Base-by-base conservation (phyloP, 78 protist species). In the Kipferlia bialata region DNA sequence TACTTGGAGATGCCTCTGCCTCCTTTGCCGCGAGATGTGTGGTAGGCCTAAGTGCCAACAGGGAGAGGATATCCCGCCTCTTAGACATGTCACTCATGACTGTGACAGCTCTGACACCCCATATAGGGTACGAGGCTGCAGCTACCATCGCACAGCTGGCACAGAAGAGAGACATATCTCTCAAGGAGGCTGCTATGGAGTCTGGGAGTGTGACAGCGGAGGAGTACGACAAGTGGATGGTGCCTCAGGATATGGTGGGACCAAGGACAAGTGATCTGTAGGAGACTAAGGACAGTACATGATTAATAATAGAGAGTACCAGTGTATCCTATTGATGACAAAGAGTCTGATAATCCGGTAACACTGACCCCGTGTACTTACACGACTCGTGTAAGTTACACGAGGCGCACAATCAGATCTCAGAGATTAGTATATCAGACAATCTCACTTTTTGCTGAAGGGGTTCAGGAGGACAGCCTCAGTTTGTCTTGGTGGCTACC, bases 121-220 rank as follows among this genome's bases (percentile, higher is more conserved):
- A 90, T 86, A 92, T 92, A 58, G 96, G 96, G 53, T 92, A 92
- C 71, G 96, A 92, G 78, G 86, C 65, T 2, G 71, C 80, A 0
- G 89, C 87, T 28, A 51, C 73, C 41, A 74, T 82, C 32, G 92
- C 95, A 13, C 76, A 87, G 82, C 41, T 68, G 59, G 89, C 89
- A 15, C 84, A 80, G 61, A 39, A 70, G 33, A 80, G 87, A 44
- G 80, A 76, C 70, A 85, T 81, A 7, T 59, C 91, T 0, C 81
- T 90, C 44, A 80, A 75, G 66, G 85, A 85, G 70, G 82, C 95
- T 3, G 82, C 88, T 41, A 36, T 84, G 13, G 74, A 74, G 26
- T 75, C 84, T 13, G 88, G 85, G 26, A 51, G 64, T 22, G 36
- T 87, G 37, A 77, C 88, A 3, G 71, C 51, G 51, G 51, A 7